Base-by-base conservation (phyloP, 257 asterid genomes). In the Solanum stenotomum region DNA sequence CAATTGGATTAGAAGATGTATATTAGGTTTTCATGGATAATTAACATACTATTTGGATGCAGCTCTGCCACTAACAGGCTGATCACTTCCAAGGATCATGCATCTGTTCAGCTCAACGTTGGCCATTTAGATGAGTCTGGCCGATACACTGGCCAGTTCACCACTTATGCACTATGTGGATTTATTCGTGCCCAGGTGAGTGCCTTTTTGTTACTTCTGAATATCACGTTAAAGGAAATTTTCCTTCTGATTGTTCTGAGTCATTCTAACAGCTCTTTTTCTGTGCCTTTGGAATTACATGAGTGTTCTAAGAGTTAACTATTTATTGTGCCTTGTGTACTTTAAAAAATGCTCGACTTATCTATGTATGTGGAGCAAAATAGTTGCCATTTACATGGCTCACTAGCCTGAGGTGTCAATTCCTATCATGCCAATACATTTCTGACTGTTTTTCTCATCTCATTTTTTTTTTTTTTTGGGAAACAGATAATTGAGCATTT, bases 21-120 rank as follows among this genome's bases (percentile, higher is more conserved):
- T 52, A 16, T 46, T 12, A 76, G 61, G 31, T 77, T 40, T 22
- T 78, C 15, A 79, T 82, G 9, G 5, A 29, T 31, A 35, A 63
- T 72, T 22, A 52, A 16, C 63, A 2, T 5, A 6, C 23, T 76
- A n/a, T 70, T 33, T 88, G 31, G 22, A 79, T 92, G 90, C 95
- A 96, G 99, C 90, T 96, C 98, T 2, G 98, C 98, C 25, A 96
- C 99, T 9, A 96, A 95, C 87, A 92, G 98, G 94, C 87, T 96
- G 92, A 94, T 96, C 85, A 96, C 98, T 10, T 96, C 98, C 18
- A 96, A 95, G 96, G 98, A 96, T 89, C 98, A 96, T 37, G 98
- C 98, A 0, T 95, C 99, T 7, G 96, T 96, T 34, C 99, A 96
- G 93, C 89, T 96, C 85, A 96, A 96, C 31, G 42, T 96, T 18